Evolutionary conservation across 306 rosid genomes (phyloP).

Genomic region (Alnus rubra): DNA sequence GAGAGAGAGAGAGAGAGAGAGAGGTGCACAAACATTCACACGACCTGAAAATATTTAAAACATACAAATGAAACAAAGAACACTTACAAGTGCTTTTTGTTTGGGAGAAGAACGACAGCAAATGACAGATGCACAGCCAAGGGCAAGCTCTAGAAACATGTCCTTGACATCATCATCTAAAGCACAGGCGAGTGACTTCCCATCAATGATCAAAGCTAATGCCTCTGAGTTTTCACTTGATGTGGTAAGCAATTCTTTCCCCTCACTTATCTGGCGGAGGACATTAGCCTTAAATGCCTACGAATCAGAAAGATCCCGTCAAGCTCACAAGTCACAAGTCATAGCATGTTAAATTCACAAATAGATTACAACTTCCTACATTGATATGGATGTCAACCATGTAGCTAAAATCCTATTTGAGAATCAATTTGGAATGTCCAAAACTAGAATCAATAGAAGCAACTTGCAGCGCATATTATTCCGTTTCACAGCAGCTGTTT

Average conservation of each 20-base stretch:
- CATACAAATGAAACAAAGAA: not conserved
- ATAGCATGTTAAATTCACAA: not conserved
- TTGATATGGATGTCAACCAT: not conserved
- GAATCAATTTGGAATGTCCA: not conserved
- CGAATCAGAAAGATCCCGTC: slow-evolving; percentile 34
- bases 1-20: no score
- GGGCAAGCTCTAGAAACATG: slow-evolving; percentile 77
- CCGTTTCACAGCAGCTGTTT: not conserved
- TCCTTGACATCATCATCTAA: slow-evolving; percentile 80
- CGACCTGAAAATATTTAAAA: not conserved
- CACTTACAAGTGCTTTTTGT: slow-evolving; percentile 92
- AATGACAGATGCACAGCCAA: slow-evolving; percentile 95
- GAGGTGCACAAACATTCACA: no score
- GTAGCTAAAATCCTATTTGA: not conserved
- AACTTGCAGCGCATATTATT: not conserved
- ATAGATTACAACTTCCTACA: not conserved
- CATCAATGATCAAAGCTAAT: slow-evolving; percentile 93
- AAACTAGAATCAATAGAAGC: not conserved
- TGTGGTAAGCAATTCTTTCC: slow-evolving; percentile 44
- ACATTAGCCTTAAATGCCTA: slow-evolving; percentile 85
- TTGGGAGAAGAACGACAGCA: slow-evolving; percentile 99
- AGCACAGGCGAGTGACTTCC: slow-evolving; percentile 88
- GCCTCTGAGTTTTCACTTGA: slow-evolving; percentile 53
- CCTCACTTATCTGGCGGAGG: slow-evolving; percentile 61
- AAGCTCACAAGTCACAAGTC: slow-evolving; percentile 21